Percentiles rank a stretch among this genome's conserved stretches.
Evolutionary conservation across 495 filamentous ascomycete species (phyloP).

Genomic region (Podospora fimiseda): DNA sequence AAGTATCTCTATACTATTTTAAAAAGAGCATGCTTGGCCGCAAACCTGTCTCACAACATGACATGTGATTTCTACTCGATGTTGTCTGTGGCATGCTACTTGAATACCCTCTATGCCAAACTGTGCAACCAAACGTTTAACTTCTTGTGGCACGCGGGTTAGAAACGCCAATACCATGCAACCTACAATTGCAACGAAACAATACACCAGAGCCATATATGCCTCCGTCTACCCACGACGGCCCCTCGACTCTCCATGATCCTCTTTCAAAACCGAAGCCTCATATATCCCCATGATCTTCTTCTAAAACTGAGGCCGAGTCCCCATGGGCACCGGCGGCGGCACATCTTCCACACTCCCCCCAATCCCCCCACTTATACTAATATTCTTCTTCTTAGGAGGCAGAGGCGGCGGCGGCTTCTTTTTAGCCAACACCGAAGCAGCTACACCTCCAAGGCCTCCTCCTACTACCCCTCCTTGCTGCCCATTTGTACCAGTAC

Average conservation of each 20-base stretch:
- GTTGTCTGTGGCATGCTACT: too few relatives aligned
- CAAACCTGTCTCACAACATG: too few relatives aligned
- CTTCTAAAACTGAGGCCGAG: slow-evolving; percentile 33
- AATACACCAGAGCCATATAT: too few relatives aligned
- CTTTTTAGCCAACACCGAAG: slow-evolving; percentile 28
- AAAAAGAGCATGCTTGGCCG: too few relatives aligned
- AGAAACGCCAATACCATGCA: neutral
- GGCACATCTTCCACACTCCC: slow-evolving; percentile 24
- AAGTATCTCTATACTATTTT: too few relatives aligned
- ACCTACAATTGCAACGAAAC: too few relatives aligned
- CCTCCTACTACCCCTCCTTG: neutral
- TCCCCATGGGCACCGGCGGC: slow-evolving; percentile 45
- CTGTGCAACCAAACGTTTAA: too few relatives aligned
- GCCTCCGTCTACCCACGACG: too few relatives aligned
- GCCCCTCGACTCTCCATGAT: neutral
- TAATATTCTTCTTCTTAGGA: slow-evolving; percentile 33
- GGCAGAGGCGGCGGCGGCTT: slow-evolving; percentile 67
- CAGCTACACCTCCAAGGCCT: slow-evolving; percentile 21
- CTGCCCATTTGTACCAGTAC: neutral
- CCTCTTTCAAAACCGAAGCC: neutral
- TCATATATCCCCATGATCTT: neutral
- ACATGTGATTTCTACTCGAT: too few relatives aligned
- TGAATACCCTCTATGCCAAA: too few relatives aligned
- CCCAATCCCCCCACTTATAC: neutral
- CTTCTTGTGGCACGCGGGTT: too few relatives aligned